phyloP scores from a whole-genome alignment of 306 rosid species.

The Castanea sativa region DNA sequence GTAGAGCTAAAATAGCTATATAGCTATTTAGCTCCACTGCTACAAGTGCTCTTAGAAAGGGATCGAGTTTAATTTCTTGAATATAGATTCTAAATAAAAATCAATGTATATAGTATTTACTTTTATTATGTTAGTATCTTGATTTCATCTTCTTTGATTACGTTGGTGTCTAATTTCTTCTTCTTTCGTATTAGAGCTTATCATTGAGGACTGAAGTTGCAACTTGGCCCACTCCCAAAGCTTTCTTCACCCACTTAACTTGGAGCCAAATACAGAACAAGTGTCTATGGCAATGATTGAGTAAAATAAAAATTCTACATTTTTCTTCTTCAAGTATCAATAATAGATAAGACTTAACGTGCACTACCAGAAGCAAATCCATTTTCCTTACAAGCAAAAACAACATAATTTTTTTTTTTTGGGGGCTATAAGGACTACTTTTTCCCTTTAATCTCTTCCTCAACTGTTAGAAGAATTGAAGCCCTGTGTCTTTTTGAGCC shows the following conservation, averaged over 20 bases:
- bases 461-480: not conserved
- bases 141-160: not conserved
- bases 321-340: conserved; percentile 4
- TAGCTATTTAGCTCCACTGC: no score
- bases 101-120: no score
- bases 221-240: not conserved
- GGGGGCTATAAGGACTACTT: not conserved
- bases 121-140: no score
- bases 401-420: not conserved
- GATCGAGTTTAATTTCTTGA: no score
- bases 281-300: not conserved
- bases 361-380: conserved; percentile 30
- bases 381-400: conserved; percentile 39
- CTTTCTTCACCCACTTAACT: not conserved
- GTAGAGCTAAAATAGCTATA: no score
- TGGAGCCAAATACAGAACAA: not conserved
- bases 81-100: no score
- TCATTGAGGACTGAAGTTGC: not conserved
- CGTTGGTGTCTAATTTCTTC: not conserved
- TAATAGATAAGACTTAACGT: conserved; percentile 36
- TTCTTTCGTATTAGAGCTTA: not conserved
- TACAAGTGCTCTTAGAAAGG: no score
- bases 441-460: not conserved
- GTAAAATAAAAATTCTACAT: conserved; percentile 9
- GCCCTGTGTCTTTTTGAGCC: no score